phyloP scores from a whole-genome alignment of 768 basidiomycete genomes.

The Lactarius trivialis region DNA sequence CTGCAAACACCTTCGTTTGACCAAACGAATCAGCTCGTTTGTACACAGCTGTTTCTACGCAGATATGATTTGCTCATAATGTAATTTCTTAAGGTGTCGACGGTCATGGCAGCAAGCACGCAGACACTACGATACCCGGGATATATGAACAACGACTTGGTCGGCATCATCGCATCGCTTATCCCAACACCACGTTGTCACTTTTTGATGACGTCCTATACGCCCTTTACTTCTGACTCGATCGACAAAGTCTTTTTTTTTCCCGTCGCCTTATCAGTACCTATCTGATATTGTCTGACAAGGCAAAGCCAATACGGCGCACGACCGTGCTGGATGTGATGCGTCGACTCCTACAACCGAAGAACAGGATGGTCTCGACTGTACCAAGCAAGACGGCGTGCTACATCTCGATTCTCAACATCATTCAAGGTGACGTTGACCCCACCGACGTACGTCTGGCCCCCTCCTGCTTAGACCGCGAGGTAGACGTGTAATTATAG shows the following conservation, averaged over 20 bases:
- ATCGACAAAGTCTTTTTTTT: slow-evolving; percentile 89
- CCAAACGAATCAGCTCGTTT: slow-evolving; percentile 85
- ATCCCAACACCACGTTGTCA: slow-evolving; percentile 97
- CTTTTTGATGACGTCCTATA: slow-evolving; percentile 98
- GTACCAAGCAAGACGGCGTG: slow-evolving; percentile 87
- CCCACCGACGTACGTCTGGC: slow-evolving; percentile 75
- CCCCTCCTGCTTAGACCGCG: not conserved
- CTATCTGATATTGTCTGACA: slow-evolving; percentile 5
- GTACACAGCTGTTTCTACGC: not conserved
- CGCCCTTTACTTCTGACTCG: slow-evolving; percentile 95
- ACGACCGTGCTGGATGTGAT: slow-evolving; percentile 98
- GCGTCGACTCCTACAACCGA: slow-evolving; percentile 94
- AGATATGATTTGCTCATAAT: not conserved
- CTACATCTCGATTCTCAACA: slow-evolving; percentile 96
- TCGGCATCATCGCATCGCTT: slow-evolving; percentile 92
- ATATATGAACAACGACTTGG: slow-evolving; percentile 99
- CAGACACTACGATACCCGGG: slow-evolving; percentile 95
- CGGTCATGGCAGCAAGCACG: slow-evolving; percentile 96
- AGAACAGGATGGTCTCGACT: slow-evolving; percentile 97
- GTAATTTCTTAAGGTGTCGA: slow-evolving; percentile 71
- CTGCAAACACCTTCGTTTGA: slow-evolving; percentile 83
- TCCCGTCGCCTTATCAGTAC: not conserved
- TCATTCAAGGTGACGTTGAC: slow-evolving; percentile 98
- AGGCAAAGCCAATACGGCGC: slow-evolving; percentile 93
- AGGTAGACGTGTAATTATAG: slow-evolving; percentile 42